Percentiles rank a stretch among this genome's conserved stretches.
Evolutionary conservation across 2,329 filamentous ascomycete genomes (phyloP).

Genomic region (Zymoseptoria pseudotritici): DNA sequence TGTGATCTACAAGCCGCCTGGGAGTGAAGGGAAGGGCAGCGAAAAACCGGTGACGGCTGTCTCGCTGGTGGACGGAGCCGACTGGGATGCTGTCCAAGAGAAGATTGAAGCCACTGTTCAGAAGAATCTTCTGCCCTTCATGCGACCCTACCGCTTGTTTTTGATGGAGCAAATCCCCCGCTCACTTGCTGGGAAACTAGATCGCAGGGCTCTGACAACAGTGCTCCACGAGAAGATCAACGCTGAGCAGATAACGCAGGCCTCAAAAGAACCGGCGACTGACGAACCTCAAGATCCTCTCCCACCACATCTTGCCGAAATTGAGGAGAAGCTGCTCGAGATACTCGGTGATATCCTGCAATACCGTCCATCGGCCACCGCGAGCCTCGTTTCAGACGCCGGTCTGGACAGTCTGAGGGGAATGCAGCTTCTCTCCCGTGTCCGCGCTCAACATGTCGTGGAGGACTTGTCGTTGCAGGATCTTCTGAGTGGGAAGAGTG

Average conservation of each 20-base stretch:
- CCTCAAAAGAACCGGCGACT: background rate
- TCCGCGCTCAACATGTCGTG: background rate
- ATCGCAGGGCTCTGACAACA: slow-evolving; percentile 3
- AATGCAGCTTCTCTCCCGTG: slow-evolving; percentile 4
- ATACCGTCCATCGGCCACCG: background rate
- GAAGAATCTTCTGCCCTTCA: slow-evolving; percentile 1
- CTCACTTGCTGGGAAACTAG: slow-evolving; percentile 4
- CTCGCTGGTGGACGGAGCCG: background rate
- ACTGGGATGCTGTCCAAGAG: background rate
- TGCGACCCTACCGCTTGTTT: slow-evolving; percentile 4
- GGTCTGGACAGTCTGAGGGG: slow-evolving; percentile 4
- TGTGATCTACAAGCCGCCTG: slow-evolving; percentile 2
- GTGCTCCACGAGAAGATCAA: slow-evolving; percentile 2
- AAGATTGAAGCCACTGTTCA: slow-evolving; percentile 1
- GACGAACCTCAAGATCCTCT: background rate
- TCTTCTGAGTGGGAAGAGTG: slow-evolving; percentile 1
- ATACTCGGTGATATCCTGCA: background rate
- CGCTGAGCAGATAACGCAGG: background rate
- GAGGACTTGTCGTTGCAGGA: background rate
- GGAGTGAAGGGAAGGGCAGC: slow-evolving; percentile 5
- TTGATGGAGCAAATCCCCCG: slow-evolving; percentile 3
- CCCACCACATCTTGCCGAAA: background rate
- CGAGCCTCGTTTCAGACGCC: background rate
- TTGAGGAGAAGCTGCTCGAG: background rate
- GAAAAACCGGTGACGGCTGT: slow-evolving; percentile 8